Conservation (phyloP, 1,139 yeast genomes). For the Nadsonia starkeyi-henricii region DNA sequence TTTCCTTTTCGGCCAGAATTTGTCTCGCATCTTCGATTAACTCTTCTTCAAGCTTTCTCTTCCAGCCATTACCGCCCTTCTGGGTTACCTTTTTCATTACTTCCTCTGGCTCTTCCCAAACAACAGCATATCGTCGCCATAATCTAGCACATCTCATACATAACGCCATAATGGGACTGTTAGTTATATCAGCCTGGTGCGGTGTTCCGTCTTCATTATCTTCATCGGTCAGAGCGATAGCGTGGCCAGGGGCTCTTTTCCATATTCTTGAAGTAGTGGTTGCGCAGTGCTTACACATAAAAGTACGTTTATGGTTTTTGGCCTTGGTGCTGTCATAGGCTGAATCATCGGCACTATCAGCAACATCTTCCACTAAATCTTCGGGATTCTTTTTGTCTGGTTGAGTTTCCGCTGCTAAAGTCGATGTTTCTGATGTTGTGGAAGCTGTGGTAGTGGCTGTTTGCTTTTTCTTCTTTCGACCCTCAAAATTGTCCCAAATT, state of each 20-base stretch:
- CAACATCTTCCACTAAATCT: constrained; percentile 34
- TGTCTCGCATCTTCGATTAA: constrained; percentile 49
- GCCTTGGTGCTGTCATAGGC: constrained; percentile 46
- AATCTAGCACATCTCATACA: constrained; percentile 79
- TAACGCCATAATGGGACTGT: constrained; percentile 38
- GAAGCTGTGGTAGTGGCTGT: constrained; percentile 25
- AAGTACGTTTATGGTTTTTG: constrained; percentile 22
- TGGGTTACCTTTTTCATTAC: constrained; percentile 39
- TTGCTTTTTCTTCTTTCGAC: constrained; percentile 44
- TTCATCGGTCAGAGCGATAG: constrained; percentile 26
- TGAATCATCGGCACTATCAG: constrained; percentile 60
- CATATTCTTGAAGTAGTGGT: constrained; percentile 44
- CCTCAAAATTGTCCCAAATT: constrained; percentile 77
- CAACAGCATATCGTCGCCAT: constrained; percentile 83
- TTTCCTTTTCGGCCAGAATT: constrained; percentile 39
- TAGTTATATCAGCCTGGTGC: not conserved
- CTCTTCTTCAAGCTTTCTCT: constrained; percentile 56
- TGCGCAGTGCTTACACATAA: constrained; percentile 54
- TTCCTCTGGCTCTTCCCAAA: constrained; percentile 76
- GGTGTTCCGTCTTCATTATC: constrained; percentile 1
- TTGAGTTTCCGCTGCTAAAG: constrained; percentile 13
- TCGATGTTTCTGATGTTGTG: too few relatives aligned
- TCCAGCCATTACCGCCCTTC: constrained; percentile 38
- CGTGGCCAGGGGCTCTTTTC: constrained; percentile 57
- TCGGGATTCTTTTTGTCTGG: constrained; percentile 16